Evolutionary conservation across 129 eudicot species (phyloP).

Genomic region (Arctium minus): DNA sequence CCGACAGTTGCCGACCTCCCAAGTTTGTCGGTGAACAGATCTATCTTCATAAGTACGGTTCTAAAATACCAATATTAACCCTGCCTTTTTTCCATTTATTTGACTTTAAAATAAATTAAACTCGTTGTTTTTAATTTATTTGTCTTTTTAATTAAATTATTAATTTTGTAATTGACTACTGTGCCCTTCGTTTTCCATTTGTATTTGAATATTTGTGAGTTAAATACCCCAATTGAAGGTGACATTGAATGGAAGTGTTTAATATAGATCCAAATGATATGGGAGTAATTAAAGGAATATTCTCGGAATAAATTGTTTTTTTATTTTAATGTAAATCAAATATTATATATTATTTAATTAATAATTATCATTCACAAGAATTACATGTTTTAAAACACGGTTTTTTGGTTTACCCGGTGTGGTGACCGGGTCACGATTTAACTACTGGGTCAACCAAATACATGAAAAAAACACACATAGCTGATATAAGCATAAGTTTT

Average conservation of each 20-base stretch:
- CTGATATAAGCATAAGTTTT: no score
- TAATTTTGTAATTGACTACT: not conserved
- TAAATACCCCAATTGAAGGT: conserved; percentile 5
- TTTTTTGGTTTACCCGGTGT: no score
- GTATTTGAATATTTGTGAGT: not conserved
- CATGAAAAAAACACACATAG: no score
- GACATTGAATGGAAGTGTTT: conserved; percentile 22
- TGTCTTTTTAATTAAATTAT: no score
- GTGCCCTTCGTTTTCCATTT: not conserved
- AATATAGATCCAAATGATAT: conserved; percentile 13
- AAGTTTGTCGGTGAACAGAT: conserved; percentile 67
- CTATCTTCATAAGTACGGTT: conserved; percentile 29
- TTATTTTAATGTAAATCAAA: not conserved
- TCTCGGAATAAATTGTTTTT: not conserved
- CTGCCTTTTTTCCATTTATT: not conserved
- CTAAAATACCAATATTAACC: conserved; percentile 3
- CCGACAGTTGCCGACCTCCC: conserved; percentile 94
- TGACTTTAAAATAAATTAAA: not conserved
- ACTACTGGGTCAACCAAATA: no score
- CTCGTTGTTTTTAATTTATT: not conserved
- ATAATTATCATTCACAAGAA: not conserved
- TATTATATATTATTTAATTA: not conserved
- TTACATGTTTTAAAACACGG: no score
- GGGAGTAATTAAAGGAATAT: conserved; percentile 2
- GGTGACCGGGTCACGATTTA: no score